Percentiles rank a stretch among this genome's conserved stretches.
Evolutionary conservation across 2,329 filamentous ascomycete genomes (phyloP).

Genomic region (Pseudocercospora vitis): DNA sequence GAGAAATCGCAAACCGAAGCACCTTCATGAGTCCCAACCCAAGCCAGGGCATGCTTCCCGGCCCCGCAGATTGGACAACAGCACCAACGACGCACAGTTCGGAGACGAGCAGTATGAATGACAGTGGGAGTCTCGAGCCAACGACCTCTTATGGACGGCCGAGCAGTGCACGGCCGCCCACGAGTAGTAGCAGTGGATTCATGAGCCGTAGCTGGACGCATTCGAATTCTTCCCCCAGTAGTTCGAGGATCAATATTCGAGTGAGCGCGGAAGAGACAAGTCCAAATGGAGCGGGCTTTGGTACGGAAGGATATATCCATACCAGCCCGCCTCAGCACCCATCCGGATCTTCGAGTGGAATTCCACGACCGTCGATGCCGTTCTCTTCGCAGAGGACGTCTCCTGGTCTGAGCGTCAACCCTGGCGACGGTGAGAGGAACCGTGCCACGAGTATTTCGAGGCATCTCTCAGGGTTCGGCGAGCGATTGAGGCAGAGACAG

Average conservation of each 20-base stretch:
- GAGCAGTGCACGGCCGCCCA: constrained; percentile 32
- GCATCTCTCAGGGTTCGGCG: constrained; percentile 36
- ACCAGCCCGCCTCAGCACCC: background rate
- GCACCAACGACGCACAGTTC: too few relatives aligned
- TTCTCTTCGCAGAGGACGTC: too few relatives aligned
- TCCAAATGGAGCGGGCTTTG: too few relatives aligned
- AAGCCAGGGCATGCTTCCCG: constrained; percentile 14
- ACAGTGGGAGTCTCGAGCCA: constrained; percentile 23
- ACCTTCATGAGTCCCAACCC: constrained; percentile 53
- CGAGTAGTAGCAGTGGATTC: constrained; percentile 32
- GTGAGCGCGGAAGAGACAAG: too few relatives aligned
- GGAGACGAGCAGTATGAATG: constrained; percentile 32
- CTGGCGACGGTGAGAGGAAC: constrained; percentile 18
- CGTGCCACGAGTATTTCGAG: constrained; percentile 32
- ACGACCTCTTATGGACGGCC: constrained; percentile 30
- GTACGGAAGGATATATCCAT: background rate
- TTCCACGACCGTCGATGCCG: too few relatives aligned
- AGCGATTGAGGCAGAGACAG: constrained; percentile 29
- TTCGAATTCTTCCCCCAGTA: too few relatives aligned
- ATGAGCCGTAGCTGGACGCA: too few relatives aligned
- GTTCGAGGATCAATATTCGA: too few relatives aligned
- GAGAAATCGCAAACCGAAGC: constrained; percentile 79
- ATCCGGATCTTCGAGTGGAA: background rate
- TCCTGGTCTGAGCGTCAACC: too few relatives aligned
- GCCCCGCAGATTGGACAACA: constrained; percentile 24